These are phyloP conservation scores for Cladophialophora yegresii DNA, from an alignment of 2,329 filamentous ascomycete species.

Conservation along the genomic window DNA sequence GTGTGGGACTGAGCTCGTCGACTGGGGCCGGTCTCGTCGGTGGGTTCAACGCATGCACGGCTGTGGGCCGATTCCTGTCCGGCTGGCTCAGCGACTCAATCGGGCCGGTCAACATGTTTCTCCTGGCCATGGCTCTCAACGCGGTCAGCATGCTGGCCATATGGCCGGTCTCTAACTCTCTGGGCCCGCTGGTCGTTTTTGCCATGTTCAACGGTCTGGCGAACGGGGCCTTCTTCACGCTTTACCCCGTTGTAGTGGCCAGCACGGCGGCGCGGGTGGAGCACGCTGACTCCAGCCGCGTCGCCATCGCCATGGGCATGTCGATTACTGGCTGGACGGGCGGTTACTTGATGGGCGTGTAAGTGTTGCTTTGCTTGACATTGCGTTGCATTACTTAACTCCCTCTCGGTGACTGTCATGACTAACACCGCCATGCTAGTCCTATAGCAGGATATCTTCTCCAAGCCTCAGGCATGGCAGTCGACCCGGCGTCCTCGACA, in stretches of 20 bases:
- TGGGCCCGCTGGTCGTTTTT: slow-evolving; percentile 59
- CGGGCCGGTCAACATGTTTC: slow-evolving; percentile 59
- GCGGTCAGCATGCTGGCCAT: slow-evolving; percentile 61
- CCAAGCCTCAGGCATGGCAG: slow-evolving; percentile 56
- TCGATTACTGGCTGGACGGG: slow-evolving; percentile 62
- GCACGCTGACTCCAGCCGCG: slow-evolving; percentile 40
- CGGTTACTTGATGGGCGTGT: slow-evolving; percentile 61
- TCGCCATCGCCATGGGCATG: slow-evolving; percentile 63
- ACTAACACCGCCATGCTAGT: neutral
- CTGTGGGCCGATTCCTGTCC: slow-evolving; percentile 58
- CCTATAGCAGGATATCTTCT: slow-evolving; percentile 64
- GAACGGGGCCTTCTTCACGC: slow-evolving; percentile 65
- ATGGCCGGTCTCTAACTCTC: slow-evolving; percentile 60
- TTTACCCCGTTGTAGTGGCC: slow-evolving; percentile 65
- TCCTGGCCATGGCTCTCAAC: slow-evolving; percentile 52
- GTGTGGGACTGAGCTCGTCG: slow-evolving; percentile 56
- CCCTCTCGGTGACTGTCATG: neutral
- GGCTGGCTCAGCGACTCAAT: slow-evolving; percentile 58
- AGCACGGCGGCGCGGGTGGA: slow-evolving; percentile 55
- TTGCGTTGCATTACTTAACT: no score
- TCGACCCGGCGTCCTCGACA: neutral
- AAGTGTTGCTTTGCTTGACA: no score
- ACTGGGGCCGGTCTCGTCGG: slow-evolving; percentile 61
- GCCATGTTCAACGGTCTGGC: slow-evolving; percentile 61
- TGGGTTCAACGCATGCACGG: slow-evolving; percentile 63